Evolutionary conservation across 2,329 filamentous ascomycete genomes (phyloP).

Genomic region (Kalmusia sp.): DNA sequence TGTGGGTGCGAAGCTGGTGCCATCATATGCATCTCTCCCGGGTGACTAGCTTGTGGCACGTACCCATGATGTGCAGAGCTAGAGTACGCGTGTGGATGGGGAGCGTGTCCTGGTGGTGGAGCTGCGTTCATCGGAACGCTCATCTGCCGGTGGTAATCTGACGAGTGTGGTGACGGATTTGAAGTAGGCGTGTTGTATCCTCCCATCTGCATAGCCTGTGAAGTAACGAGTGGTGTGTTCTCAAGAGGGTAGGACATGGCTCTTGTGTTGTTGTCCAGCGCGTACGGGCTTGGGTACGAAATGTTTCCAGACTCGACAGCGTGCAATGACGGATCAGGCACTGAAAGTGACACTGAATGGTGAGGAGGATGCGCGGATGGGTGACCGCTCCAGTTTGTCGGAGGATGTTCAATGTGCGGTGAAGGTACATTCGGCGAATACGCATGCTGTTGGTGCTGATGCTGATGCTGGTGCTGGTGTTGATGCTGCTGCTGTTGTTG

Average conservation of each 20-base stretch:
- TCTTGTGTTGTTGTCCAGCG: conserved; percentile 45
- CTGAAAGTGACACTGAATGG: conserved; percentile 41
- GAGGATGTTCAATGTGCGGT: conserved; percentile 41
- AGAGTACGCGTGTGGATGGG: conserved; percentile 37
- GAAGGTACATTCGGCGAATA: conserved; percentile 43
- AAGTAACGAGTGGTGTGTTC: conserved; percentile 43
- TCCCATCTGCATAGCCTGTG: conserved; percentile 45
- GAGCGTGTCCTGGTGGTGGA: conserved; percentile 30
- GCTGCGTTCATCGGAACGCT: conserved; percentile 43
- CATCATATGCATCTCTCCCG: conserved; percentile 48
- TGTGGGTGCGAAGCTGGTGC: conserved; percentile 40
- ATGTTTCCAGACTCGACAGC: conserved; percentile 36
- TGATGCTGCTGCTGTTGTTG: neutral
- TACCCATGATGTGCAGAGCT: conserved; percentile 38
- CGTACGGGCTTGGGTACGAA: conserved; percentile 46
- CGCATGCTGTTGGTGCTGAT: conserved; percentile 31
- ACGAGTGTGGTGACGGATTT: conserved; percentile 44
- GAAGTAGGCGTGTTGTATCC: conserved; percentile 47
- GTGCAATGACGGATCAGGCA: conserved; percentile 40
- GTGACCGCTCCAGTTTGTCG: conserved; percentile 43
- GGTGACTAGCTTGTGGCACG: conserved; percentile 43
- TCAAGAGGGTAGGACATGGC: conserved; percentile 50
- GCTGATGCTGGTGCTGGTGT: conserved; percentile 4
- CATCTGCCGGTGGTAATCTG: conserved; percentile 47
- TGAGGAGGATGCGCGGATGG: conserved; percentile 41